Evolutionary conservation across 768 basidiomycete species (phyloP).

Genomic region (Hortiboletus campestris): DNA sequence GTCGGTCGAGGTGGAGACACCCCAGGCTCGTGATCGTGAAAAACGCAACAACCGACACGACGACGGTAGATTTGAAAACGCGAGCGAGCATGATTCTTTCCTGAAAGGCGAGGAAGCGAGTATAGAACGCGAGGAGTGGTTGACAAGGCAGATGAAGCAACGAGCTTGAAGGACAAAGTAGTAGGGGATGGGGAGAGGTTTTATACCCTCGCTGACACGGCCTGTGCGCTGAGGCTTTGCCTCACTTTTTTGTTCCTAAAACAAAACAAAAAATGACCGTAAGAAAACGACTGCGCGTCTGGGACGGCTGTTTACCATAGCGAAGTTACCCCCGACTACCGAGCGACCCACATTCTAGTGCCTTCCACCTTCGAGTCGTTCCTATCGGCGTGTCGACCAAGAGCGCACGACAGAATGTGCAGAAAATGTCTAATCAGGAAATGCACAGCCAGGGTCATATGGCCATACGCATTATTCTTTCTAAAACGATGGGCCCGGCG

Average conservation of each 20-base stretch:
- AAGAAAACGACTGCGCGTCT: not conserved
- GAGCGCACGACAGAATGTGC: not conserved
- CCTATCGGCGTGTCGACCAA: not conserved
- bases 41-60: slow-evolving; percentile 7
- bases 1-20: not conserved
- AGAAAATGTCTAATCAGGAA: not conserved
- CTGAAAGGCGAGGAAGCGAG: not conserved
- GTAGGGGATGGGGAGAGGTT: not conserved
- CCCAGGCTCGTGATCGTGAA: not conserved
- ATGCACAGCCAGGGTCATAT: not conserved
- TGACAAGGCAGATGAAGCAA: not conserved
- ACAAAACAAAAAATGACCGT: not conserved
- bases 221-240: not conserved
- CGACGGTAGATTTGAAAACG: slow-evolving; percentile 10
- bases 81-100: too few species aligned
- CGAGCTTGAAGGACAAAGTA: not conserved
- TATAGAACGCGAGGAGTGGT: not conserved
- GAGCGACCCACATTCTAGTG: not conserved
- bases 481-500: not conserved
- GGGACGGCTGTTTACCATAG: slow-evolving; percentile 5
- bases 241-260: not conserved
- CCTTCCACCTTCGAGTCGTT: too few species aligned
- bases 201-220: slow-evolving; percentile 14
- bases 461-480: not conserved
- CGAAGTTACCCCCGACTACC: not conserved